These are phyloP conservation scores for Colletotrichum liriopes DNA, from an alignment of 2,329 filamentous ascomycete species.

Conservation along the genomic window DNA sequence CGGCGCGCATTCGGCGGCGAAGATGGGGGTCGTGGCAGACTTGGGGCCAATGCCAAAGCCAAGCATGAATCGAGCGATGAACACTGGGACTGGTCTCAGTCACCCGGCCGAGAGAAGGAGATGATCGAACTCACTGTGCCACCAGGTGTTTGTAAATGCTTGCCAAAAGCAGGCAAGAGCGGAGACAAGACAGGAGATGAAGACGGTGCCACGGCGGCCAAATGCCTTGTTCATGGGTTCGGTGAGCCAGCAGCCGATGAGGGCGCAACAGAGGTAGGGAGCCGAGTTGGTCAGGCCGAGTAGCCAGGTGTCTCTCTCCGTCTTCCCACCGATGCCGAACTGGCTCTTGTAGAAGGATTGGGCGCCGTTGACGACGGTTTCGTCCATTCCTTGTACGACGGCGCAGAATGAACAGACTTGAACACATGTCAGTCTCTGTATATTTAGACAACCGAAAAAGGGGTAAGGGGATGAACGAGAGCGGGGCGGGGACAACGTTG, in stretches of 20 bases:
- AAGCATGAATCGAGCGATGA: slow-evolving; percentile 78
- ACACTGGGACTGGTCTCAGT: slow-evolving; percentile 60
- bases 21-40: slow-evolving; percentile 78
- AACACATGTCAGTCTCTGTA: background rate
- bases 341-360: slow-evolving; percentile 61
- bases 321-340: slow-evolving; percentile 72
- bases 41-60: slow-evolving; percentile 82
- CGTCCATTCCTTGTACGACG: slow-evolving; percentile 78
- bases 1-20: slow-evolving; percentile 78
- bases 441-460: background rate
- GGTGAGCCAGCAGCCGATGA: slow-evolving; percentile 81
- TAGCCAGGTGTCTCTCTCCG: slow-evolving; percentile 69
- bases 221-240: slow-evolving; percentile 80
- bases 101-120: background rate
- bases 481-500: no score
- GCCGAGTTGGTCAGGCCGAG: slow-evolving; percentile 74
- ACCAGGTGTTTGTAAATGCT: slow-evolving; percentile 66
- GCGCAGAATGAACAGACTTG: slow-evolving; percentile 76
- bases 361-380: slow-evolving; percentile 76
- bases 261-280: slow-evolving; percentile 77
- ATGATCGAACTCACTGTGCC: slow-evolving; percentile 57
- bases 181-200: slow-evolving; percentile 77
- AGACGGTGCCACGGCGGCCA: slow-evolving; percentile 80
- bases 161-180: slow-evolving; percentile 68
- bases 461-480: background rate